These are phyloP conservation scores for Linaria vulgaris DNA, from an alignment of 257 asterid species.

Conservation along the genomic window DNA sequence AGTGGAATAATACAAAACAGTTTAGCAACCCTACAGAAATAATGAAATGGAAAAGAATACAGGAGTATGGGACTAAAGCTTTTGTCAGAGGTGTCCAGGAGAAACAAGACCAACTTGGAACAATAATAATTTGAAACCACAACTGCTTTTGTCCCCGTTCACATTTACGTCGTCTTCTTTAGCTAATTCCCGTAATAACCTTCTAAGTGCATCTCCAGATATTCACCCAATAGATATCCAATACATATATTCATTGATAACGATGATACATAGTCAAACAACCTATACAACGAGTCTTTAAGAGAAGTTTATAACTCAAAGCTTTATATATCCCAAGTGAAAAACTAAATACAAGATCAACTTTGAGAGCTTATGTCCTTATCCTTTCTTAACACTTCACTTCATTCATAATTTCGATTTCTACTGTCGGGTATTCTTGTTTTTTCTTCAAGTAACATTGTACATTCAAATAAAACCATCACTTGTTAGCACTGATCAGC, in stretches of 20 bases:
- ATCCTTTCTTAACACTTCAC: neutral
- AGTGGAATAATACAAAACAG: neutral
- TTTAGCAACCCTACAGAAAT: constrained; percentile 16
- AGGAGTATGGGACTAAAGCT: neutral
- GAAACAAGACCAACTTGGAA: constrained; percentile 4
- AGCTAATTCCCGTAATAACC: neutral
- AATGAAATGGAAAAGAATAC: constrained; percentile 5
- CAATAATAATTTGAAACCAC: constrained; percentile 6
- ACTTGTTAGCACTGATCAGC: neutral
- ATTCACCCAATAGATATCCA: neutral
- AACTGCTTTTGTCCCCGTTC: neutral
- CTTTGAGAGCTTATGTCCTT: neutral
- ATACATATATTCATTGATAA: neutral
- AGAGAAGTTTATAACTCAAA: too few relatives aligned
- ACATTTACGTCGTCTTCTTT: neutral
- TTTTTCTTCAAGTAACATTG: neutral
- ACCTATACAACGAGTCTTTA: too few relatives aligned
- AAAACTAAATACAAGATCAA: neutral
- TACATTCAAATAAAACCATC: neutral
- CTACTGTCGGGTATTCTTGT: neutral
- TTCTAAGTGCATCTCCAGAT: neutral
- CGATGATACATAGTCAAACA: neutral
- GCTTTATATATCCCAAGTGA: too few relatives aligned
- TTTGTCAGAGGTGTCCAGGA: neutral
- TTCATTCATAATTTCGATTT: neutral